Evolutionary conservation across 768 basidiomycete species (phyloP).

Genomic region (Auriscalpium microsporum): DNA sequence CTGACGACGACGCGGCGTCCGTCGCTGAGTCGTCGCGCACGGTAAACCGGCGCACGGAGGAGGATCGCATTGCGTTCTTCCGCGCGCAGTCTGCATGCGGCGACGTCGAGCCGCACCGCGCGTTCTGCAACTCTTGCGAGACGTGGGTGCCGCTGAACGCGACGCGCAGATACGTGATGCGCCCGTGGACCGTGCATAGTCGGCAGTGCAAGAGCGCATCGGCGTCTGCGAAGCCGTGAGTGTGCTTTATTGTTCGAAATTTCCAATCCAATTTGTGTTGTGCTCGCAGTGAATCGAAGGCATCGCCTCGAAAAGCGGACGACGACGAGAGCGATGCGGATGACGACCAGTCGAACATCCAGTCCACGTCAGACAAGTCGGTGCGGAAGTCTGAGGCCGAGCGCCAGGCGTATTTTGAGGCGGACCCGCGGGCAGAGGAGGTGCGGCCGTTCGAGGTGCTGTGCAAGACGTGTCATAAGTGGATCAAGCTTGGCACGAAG

Average conservation of each 20-base stretch:
- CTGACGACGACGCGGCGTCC: constrained; percentile 40
- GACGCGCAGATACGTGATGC: constrained; percentile 47
- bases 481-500: constrained; percentile 41
- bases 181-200: constrained; percentile 55
- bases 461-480: constrained; percentile 55
- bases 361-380: constrained; percentile 16
- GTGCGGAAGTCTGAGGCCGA: constrained; percentile 31
- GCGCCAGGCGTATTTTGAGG: constrained; percentile 42
- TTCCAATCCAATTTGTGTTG: background rate
- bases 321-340: constrained; percentile 18
- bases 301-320: constrained; percentile 4
- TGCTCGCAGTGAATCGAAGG: background rate
- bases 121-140: constrained; percentile 51
- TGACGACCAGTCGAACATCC: constrained; percentile 20
- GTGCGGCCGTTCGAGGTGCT: constrained; percentile 43
- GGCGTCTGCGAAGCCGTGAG: constrained; percentile 20
- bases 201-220: constrained; percentile 38
- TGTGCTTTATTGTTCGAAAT: constrained; percentile 6
- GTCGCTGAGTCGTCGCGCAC: constrained; percentile 41
- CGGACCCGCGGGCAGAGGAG: constrained; percentile 43
- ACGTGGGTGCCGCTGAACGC: constrained; percentile 48
- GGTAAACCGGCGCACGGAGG: constrained; percentile 45
- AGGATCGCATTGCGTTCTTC: constrained; percentile 56
- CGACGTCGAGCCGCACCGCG: constrained; percentile 46
- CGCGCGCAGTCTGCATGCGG: constrained; percentile 53